phyloP scores from a whole-genome alignment of 139 green algal species.

The Coelastrella sp. region DNA sequence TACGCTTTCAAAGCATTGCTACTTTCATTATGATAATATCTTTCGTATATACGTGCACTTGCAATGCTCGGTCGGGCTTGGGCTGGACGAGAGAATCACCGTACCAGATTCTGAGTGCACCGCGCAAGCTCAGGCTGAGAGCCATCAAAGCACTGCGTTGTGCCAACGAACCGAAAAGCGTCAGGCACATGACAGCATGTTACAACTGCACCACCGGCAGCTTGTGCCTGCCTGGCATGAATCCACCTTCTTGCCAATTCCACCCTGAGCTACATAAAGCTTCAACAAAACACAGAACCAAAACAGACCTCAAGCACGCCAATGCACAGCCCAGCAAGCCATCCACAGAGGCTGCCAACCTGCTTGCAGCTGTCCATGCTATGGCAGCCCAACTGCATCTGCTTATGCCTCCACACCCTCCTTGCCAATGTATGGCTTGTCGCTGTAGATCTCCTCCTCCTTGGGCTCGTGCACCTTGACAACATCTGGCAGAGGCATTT shows the following conservation, averaged over 20 bases:
- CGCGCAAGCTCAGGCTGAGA: no score
- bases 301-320: neutral
- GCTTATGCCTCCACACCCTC: conserved; percentile 41
- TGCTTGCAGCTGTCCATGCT: neutral
- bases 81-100: no score
- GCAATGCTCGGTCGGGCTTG: no score
- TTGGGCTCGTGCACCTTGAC: conserved; percentile 93
- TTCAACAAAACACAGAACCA: no score
- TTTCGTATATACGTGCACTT: no score
- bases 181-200: neutral
- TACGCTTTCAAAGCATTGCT: no score
- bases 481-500: conserved; percentile 94
- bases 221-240: neutral
- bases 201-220: neutral
- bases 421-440: conserved; percentile 56
- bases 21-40: no score
- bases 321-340: neutral
- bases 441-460: conserved; percentile 73
- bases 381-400: neutral
- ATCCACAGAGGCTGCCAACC: neutral
- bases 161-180: no score
- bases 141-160: no score
- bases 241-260: neutral
- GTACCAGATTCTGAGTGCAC: no score
- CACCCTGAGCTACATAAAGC: neutral